Base-by-base conservation (phyloP, 352 stramenopile genomes). In the Phytophthora lateralis region DNA sequence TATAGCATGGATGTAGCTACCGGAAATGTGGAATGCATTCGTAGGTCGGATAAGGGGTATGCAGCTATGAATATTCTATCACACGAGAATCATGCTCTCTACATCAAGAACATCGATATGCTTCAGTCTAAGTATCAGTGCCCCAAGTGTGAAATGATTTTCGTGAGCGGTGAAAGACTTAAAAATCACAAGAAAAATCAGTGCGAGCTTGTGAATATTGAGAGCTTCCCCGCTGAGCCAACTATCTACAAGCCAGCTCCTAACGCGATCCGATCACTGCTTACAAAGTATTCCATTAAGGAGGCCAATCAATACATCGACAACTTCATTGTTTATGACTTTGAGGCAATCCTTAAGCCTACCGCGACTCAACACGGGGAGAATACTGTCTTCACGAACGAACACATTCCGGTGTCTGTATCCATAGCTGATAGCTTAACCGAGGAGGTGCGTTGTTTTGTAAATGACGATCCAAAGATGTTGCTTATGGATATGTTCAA, bases 161-260 rank as follows among this genome's bases (percentile, higher is more conserved):
- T 74, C 47, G n/a, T 26, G 10, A 58, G 17, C 24, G 57, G 18
- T 27, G 35, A 63, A 14, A 65, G 69, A 24, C 60, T 73, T 20
- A 2, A 17, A 29, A 43, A 60, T 46, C 50, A 71, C 53, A 61
- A 64, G 29, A 67, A 64, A n/a, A 66, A 60, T 42, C 63, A 67
- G 52, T 69, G 60, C 60, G 26, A 30, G 26, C 26, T 30, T 30
- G 26, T 30, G 6, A 30, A 30, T 30, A 30, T 30, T 30, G 26
- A 37, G 26, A 70, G 24, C 26, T 71, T 71, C 35, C 32, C 50
- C 12, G 63, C 60, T 34, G 42, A 42, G 5, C 51, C 60, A 20
- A 49, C 45, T 47, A 38, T 69, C 3, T 69, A 55, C 47, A 30
- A 29, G 18, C 52, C 52, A 32, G 27, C 30, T 20, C 15, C 15